phyloP scores from a whole-genome alignment of 2,329 filamentous ascomycete genomes.

The Epichloe uncinata region DNA sequence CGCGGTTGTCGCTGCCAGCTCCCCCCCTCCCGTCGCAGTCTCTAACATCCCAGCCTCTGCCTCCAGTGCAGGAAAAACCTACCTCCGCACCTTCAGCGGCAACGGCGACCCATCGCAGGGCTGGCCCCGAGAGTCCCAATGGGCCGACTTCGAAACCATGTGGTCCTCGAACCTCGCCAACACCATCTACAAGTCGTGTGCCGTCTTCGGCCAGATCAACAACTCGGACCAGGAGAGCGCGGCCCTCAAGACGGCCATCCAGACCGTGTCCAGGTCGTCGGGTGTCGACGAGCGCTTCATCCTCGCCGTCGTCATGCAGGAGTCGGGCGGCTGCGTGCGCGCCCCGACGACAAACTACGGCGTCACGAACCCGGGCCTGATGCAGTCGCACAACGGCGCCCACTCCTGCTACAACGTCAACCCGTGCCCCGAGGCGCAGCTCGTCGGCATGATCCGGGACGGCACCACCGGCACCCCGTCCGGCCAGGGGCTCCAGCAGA shows the following conservation, averaged over 20 bases:
- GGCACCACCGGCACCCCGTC: conserved; percentile 26
- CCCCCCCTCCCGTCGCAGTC: background rate
- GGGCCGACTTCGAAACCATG: conserved; percentile 18
- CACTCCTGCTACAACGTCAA: conserved; percentile 22
- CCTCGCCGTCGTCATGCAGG: conserved; percentile 30
- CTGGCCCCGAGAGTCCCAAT: conserved; percentile 17
- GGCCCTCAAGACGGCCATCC: conserved; percentile 19
- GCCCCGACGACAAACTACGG: conserved; percentile 26
- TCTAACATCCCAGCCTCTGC: background rate
- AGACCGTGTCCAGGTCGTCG: conserved; percentile 14
- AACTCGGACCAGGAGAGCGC: conserved; percentile 5
- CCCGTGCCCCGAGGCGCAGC: conserved; percentile 14
- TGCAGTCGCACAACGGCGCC: conserved; percentile 24
- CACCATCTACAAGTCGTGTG: conserved; percentile 7
- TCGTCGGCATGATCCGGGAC: conserved; percentile 23
- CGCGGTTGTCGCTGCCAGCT: background rate
- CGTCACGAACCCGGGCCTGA: conserved; percentile 28
- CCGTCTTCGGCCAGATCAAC: conserved; percentile 5
- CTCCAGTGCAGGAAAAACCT: background rate
- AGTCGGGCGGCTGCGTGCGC: conserved; percentile 30
- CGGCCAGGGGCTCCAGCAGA: conserved; percentile 29
- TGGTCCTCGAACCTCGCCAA: conserved; percentile 10
- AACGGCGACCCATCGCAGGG: conserved; percentile 7
- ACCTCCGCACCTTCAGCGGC: background rate
- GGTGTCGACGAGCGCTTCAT: conserved; percentile 28